Base-by-base conservation (phyloP, 257 asterid genomes). In the Solanum chilense region DNA sequence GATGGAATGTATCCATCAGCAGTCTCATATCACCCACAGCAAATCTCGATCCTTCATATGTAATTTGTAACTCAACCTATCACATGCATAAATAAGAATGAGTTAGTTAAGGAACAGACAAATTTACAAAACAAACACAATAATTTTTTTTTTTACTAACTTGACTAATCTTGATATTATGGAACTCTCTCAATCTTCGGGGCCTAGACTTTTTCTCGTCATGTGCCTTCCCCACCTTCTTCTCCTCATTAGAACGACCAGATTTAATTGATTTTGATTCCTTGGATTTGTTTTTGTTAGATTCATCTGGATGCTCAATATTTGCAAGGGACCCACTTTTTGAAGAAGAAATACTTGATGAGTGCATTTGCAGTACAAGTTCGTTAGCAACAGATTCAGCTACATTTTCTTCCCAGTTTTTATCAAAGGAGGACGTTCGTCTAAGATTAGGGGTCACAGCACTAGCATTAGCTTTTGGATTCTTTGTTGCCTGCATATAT, bases 351-450 rank as follows among this genome's bases (percentile, higher is more conserved):
- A 88, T 86, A 73, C 91, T 88, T 56, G 98, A 93, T 85, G 98
- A 92, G 87, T 96, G 97, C 92, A 91, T 89, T 86, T 96, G 97
- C 88, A 93, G 81, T 82, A 96, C 98, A 81, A 97, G 98, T 93
- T 97, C 99, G 91, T 95, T 90, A 78, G 99, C 99, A 81, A 97
- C 99, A 85, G 99, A 97, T 90, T 97, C 99, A 73, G 99, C 99
- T 88, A 96, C 98, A 88, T 86, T 96, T 93, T 97, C 99, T 92
- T 96, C 99, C 99, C 99, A 96, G 76, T 98, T 92, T 88, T 96
- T 93, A 90, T 97, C 99, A 44, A 97, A 97, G 87, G 99, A 97
- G 88, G 99, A 97, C 27, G 99, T 96, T 89, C 99, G 92, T 88
- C 98, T 92, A 77, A 97, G 96, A 93, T 95, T 95, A 21, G 99